phyloP scores from a whole-genome alignment of 108 stramenopile species.

The Pelagomonas calceolata region DNA sequence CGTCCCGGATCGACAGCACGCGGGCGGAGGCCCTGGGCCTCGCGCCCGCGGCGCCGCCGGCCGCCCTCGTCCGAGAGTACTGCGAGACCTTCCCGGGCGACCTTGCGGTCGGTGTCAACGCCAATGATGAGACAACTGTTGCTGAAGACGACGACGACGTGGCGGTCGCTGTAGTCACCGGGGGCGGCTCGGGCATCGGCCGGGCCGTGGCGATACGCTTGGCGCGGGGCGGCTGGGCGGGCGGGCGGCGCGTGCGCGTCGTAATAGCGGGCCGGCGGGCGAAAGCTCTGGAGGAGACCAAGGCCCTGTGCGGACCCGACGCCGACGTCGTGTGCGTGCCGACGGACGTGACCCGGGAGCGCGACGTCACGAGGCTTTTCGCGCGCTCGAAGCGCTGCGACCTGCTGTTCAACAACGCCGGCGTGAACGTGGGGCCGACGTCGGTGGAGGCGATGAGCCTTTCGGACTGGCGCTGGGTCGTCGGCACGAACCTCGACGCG shows the following conservation, averaged over 20 bases:
- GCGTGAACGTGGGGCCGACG: slow-evolving; percentile 41
- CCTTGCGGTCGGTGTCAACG: slow-evolving; percentile 27
- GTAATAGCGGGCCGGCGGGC: slow-evolving; percentile 49
- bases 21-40: slow-evolving; percentile 35
- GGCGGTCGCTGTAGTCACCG: slow-evolving; percentile 53
- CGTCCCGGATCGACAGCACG: slow-evolving; percentile 36
- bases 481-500: slow-evolving; percentile 55
- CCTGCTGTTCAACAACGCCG: slow-evolving; percentile 66
- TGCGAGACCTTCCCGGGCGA: slow-evolving; percentile 30
- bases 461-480: slow-evolving; percentile 40
- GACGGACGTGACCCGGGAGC: slow-evolving; percentile 46
- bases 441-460: slow-evolving; percentile 36
- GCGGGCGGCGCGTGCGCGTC: slow-evolving; percentile 20
- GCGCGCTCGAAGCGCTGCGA: slow-evolving; percentile 28
- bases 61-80: slow-evolving; percentile 41
- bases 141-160: neutral
- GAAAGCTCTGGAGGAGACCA: slow-evolving; percentile 39
- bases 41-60: slow-evolving; percentile 27
- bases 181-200: slow-evolving; percentile 59
- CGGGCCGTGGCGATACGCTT: slow-evolving; percentile 48
- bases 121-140: slow-evolving; percentile 20
- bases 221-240: slow-evolving; percentile 35
- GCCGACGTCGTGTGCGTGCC: neutral
- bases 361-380: slow-evolving; percentile 42
- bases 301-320: slow-evolving; percentile 8